A percentile compares a stretch with the other conserved stretches of the same genome.
phyloP scores from a whole-genome alignment of 2,329 filamentous ascomycete species.

The Sporothrix protearum region DNA sequence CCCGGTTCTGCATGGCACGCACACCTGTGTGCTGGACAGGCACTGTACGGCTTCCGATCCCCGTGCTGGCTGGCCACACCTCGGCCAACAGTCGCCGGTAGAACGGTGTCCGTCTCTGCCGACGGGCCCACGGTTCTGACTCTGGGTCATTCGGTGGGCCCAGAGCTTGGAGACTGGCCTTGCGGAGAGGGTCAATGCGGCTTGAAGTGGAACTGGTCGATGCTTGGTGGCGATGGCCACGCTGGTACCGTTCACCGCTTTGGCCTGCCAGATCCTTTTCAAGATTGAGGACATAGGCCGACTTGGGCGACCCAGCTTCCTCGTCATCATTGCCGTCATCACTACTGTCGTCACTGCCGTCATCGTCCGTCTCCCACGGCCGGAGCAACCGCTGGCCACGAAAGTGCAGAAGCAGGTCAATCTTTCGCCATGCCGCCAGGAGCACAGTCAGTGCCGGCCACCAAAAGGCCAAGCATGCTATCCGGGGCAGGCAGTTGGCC shows the following conservation, averaged over 20 bases:
- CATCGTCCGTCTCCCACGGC: constrained; percentile 39
- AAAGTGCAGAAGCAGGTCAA: constrained; percentile 39
- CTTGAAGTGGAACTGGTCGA: constrained; percentile 16
- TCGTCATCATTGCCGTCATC: constrained; percentile 25
- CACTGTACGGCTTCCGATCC: constrained; percentile 19
- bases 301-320: not conserved
- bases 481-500: constrained; percentile 28
- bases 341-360: constrained; percentile 24
- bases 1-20: constrained; percentile 36
- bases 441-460: constrained; percentile 38
- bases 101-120: constrained; percentile 32
- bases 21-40: constrained; percentile 36
- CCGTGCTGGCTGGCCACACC: constrained; percentile 24
- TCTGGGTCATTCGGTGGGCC: constrained; percentile 37
- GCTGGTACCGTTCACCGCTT: not conserved
- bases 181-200: constrained; percentile 31
- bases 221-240: constrained; percentile 22
- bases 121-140: constrained; percentile 35
- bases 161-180: constrained; percentile 35
- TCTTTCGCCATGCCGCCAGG: constrained; percentile 37
- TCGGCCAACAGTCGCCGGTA: constrained; percentile 33
- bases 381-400: constrained; percentile 36
- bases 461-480: constrained; percentile 36
- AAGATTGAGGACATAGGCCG: not conserved
- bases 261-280: constrained; percentile 18